Conservation (phyloP, 441 rosid genomes). For the Adansonia madagascariensis region DNA sequence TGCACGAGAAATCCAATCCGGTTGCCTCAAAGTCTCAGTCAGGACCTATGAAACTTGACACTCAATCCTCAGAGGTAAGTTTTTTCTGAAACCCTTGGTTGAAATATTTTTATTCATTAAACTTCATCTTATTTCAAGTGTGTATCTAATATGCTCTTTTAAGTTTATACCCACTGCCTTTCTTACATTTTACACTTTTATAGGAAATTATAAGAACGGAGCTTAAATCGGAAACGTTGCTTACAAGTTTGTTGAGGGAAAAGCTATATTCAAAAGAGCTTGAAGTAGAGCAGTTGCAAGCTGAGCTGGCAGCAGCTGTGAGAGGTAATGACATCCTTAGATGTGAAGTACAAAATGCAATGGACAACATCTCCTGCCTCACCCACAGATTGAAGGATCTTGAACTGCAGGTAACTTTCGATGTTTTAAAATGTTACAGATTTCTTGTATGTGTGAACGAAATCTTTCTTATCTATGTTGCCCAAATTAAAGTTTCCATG, state of each 20-base stretch:
- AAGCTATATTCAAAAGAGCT: constrained; percentile 79
- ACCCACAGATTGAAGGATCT: constrained; percentile 73
- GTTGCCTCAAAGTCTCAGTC: constrained; percentile 45
- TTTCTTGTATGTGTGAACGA: not conserved
- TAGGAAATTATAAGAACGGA: constrained; percentile 66
- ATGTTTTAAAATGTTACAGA: not conserved
- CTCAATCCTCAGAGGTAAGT: constrained; percentile 64
- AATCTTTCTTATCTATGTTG: not conserved
- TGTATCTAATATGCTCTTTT: not conserved
- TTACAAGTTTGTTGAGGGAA: constrained; percentile 76
- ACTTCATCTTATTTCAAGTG: not conserved
- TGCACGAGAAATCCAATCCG: constrained; percentile 63
- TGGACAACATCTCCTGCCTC: constrained; percentile 71
- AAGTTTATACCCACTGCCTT: constrained; percentile 2
- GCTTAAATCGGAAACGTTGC: constrained; percentile 71
- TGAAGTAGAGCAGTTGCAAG: constrained; percentile 84
- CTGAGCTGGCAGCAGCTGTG: constrained; percentile 81
- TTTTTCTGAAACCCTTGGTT: constrained; percentile 6
- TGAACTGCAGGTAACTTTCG: constrained; percentile 72
- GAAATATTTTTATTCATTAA: constrained; percentile 11
- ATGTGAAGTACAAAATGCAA: constrained; percentile 67
- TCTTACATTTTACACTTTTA: constrained; percentile 9
- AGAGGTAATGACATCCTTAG: constrained; percentile 77
- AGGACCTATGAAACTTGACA: constrained; percentile 40
- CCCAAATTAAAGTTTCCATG: not conserved